Base-by-base conservation (phyloP, 257 asterid genomes). In the Nicotiana otophora region DNA sequence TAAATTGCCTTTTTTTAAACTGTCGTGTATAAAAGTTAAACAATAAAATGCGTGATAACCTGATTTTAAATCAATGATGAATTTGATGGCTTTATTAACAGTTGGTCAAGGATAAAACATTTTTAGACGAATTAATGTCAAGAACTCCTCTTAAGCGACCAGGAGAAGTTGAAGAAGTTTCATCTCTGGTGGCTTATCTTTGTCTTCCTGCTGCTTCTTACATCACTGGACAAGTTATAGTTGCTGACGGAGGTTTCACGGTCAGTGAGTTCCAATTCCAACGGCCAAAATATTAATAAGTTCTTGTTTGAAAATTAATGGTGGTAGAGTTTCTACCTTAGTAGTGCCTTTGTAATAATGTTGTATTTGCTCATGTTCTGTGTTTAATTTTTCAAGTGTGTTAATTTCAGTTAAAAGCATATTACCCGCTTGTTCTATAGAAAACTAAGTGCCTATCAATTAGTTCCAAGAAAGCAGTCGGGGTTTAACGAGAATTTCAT, bases 131-230 rank as follows among this genome's bases (percentile, higher is more conserved):
- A 34, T 78, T 94, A 75, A 69, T 84, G 84, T 88, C 94, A 0
- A 87, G 94, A 86, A 93, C 97, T 17, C 97, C 97, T 57, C 88
- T 93, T 39, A 82, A 84, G 76, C 97, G 97, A 17, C 87, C 86
- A 1, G 97, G 97, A 82, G 97, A 94, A 87, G 88, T 94, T 0
- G 80, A 88, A 75, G 98, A 94, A 86, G 97, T 93, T 9, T 93
- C 98, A 14, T 91, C 95, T 4, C 57, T 92, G 81, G 98, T 92
- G 7, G 95, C 98, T 61, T 94, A 86, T 87, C 93, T 94, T 16
- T 94, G 98, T 86, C 97, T 94, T 60, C 98, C 97, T n/a, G 90
- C 93, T 75, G 97, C 98, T 78, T 92, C 97, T 0, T 94, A 93
- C 76, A 87, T 93, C 16, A 92, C 95, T 33, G 98, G 98, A 1